Percentiles rank a stretch among this genome's conserved stretches.
phyloP scores from a whole-genome alignment of 495 filamentous ascomycete genomes.

The Aspergillus steynii region DNA sequence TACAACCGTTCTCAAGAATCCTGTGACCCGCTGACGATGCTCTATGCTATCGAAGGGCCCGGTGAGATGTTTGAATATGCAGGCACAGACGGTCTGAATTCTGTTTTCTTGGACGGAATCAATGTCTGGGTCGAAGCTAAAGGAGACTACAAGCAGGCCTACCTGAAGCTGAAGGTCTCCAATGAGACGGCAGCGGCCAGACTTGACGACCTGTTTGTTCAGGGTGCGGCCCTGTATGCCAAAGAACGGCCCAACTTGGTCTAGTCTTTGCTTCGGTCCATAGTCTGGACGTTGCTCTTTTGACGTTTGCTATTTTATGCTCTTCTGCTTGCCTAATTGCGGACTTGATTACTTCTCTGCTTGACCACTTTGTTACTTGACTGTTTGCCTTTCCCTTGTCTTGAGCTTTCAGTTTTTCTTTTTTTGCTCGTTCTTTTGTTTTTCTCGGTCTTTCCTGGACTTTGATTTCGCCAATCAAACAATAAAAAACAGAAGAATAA shows the following conservation, averaged over 20 bases:
- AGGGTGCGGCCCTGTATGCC: background rate
- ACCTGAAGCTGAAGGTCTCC: background rate
- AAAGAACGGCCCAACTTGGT: background rate
- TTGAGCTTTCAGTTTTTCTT: too few relatives aligned
- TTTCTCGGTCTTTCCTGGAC: too few relatives aligned
- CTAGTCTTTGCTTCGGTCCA: too few relatives aligned
- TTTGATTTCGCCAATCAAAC: too few relatives aligned
- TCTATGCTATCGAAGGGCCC: slow-evolving; percentile 45
- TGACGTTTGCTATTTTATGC: too few relatives aligned
- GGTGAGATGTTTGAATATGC: slow-evolving; percentile 28
- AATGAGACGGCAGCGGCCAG: background rate
- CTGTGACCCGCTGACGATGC: slow-evolving; percentile 46
- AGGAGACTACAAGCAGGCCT: background rate
- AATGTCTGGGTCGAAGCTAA: slow-evolving; percentile 7
- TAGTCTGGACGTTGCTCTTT: too few relatives aligned
- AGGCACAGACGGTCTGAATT: slow-evolving; percentile 8
- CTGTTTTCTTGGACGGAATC: slow-evolving; percentile 6
- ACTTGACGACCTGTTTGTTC: slow-evolving; percentile 3
- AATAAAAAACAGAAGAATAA: too few relatives aligned
- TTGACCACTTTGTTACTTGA: too few relatives aligned
- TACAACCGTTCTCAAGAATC: slow-evolving; percentile 23
- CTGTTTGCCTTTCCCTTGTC: too few relatives aligned
- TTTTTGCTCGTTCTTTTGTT: too few relatives aligned
- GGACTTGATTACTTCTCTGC: too few relatives aligned
- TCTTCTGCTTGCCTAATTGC: too few relatives aligned